Percentiles rank a stretch among this genome's conserved stretches.
phyloP scores from a whole-genome alignment of 148 eudicot genomes.

The Heliosperma pusillum region DNA sequence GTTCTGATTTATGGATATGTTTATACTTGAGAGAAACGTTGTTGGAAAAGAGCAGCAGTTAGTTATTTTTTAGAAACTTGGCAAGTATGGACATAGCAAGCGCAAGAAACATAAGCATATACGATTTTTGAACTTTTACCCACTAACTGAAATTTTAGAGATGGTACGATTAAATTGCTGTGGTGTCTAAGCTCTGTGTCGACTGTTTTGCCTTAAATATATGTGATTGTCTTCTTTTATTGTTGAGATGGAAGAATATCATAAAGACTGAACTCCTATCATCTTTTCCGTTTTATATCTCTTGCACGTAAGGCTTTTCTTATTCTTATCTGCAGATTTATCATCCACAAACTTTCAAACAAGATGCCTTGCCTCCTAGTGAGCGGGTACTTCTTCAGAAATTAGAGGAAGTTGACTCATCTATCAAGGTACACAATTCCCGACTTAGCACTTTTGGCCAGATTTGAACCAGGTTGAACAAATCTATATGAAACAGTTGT shows the following conservation, averaged over 20 bases:
- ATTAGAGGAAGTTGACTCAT: slow-evolving; percentile 70
- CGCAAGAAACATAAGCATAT: not conserved
- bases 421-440: slow-evolving; percentile 56
- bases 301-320: not conserved
- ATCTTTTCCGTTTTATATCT: not conserved
- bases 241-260: slow-evolving; percentile 6
- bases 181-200: not conserved
- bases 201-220: not conserved
- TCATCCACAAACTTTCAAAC: slow-evolving; percentile 43
- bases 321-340: slow-evolving; percentile 48
- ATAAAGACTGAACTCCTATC: not conserved
- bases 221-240: no score
- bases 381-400: slow-evolving; percentile 64
- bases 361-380: slow-evolving; percentile 41
- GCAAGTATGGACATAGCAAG: not conserved
- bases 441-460: slow-evolving; percentile 2
- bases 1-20: not conserved
- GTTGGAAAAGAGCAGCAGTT: not conserved
- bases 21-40: not conserved
- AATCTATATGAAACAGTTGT: not conserved
- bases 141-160: no score
- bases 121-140: not conserved
- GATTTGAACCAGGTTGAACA: not conserved
- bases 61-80: no score
- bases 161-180: not conserved